Evolutionary conservation across 1,139 yeast genomes (phyloP).

Genomic region (Taphrina pruni): DNA sequence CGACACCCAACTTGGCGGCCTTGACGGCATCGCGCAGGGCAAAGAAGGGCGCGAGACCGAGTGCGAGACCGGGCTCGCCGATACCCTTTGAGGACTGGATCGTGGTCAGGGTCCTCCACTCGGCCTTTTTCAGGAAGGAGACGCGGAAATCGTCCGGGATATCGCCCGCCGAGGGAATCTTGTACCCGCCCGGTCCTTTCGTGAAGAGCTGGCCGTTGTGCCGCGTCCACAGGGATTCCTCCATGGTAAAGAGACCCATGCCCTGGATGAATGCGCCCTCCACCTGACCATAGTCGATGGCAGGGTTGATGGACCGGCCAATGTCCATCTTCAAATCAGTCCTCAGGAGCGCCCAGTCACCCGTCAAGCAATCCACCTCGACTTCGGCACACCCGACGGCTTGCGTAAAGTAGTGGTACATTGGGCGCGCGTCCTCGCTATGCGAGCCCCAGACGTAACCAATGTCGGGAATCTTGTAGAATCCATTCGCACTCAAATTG

Average conservation of each 20-base stretch:
- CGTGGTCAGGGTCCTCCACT: slow-evolving; percentile 56
- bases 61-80: slow-evolving; percentile 59
- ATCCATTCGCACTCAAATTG: slow-evolving; percentile 58
- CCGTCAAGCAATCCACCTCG: slow-evolving; percentile 57
- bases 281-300: slow-evolving; percentile 59
- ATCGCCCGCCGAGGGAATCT: slow-evolving; percentile 58
- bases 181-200: slow-evolving; percentile 59
- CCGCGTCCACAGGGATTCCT: slow-evolving; percentile 57
- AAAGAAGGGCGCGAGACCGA: slow-evolving; percentile 55
- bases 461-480: slow-evolving; percentile 59
- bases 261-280: slow-evolving; percentile 60
- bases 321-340: slow-evolving; percentile 58
- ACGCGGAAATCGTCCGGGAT: slow-evolving; percentile 57
- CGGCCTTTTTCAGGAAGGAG: slow-evolving; percentile 54
- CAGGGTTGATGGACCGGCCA: slow-evolving; percentile 58
- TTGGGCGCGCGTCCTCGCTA: slow-evolving; percentile 55
- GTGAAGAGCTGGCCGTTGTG: slow-evolving; percentile 55
- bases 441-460: slow-evolving; percentile 54
- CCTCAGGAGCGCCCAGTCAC: slow-evolving; percentile 56
- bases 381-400: slow-evolving; percentile 56
- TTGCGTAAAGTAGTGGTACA: slow-evolving; percentile 57
- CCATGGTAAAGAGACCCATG: slow-evolving; percentile 58
- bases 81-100: slow-evolving; percentile 57
- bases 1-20: slow-evolving; percentile 48
- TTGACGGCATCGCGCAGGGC: slow-evolving; percentile 57